These are phyloP conservation scores for Isoetes engelmannii DNA, from an alignment of 83 land plant genomes.

Conservation along the genomic window DNA sequence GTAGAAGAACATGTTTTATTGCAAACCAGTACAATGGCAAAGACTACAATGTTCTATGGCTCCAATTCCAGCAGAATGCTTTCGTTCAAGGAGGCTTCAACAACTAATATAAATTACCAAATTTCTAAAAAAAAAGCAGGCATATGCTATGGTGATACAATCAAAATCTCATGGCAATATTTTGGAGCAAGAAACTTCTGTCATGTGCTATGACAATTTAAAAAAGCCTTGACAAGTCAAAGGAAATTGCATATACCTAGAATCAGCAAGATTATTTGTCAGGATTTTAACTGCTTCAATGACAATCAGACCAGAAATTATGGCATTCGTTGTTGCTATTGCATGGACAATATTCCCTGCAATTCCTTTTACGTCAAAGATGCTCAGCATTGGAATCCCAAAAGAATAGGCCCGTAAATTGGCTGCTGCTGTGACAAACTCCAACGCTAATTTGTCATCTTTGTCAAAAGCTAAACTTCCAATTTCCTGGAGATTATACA, in stretches of 20 bases:
- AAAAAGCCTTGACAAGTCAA: no score
- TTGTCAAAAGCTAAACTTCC: conserved; percentile 87
- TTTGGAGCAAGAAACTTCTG: no score
- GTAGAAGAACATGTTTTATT: no score
- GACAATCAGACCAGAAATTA: conserved; percentile 90
- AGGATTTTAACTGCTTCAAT: conserved; percentile 91
- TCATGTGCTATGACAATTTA: no score
- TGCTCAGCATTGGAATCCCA: conserved; percentile 87
- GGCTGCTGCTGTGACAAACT: conserved; percentile 98
- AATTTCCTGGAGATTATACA: conserved; percentile 51
- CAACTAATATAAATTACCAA: no score
- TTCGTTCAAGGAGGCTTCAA: no score
- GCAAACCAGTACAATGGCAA: no score
- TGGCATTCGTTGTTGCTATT: conserved; percentile 98
- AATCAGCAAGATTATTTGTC: conserved; percentile 41
- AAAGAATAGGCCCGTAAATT: conserved; percentile 88
- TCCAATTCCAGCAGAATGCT: no score
- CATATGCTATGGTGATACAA: no score
- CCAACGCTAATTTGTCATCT: conserved; percentile 96
- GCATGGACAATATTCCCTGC: conserved; percentile 99
- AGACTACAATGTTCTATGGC: no score
- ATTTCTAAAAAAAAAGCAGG: no score
- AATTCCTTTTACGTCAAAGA: conserved; percentile 98
- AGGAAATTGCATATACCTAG: conserved; percentile 34
- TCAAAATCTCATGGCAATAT: no score